Evolutionary conservation across 1,139 yeast species (phyloP).

Genomic region (Magnusiomyces magnusii): DNA sequence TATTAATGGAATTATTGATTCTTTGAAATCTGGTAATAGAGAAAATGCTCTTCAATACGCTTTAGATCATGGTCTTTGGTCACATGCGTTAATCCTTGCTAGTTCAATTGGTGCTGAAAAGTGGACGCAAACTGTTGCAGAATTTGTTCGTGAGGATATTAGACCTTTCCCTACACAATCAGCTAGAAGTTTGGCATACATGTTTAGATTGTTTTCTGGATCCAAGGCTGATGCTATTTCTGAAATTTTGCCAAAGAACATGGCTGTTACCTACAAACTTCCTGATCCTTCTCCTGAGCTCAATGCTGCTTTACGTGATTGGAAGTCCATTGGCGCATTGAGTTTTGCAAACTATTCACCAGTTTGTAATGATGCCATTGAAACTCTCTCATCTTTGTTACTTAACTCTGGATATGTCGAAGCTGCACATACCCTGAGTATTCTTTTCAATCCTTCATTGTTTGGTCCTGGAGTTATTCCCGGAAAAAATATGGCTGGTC

Average conservation of each 20-base stretch:
- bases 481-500: not conserved
- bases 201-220: constrained; percentile 61
- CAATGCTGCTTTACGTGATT: constrained; percentile 23
- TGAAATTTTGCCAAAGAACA: constrained; percentile 14
- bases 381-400: constrained; percentile 31
- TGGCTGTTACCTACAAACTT: constrained; percentile 9
- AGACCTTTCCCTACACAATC: constrained; percentile 28
- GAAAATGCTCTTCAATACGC: constrained; percentile 60
- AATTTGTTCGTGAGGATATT: constrained; percentile 42
- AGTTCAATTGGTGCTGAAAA: constrained; percentile 54
- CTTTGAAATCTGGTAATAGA: constrained; percentile 55
- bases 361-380: constrained; percentile 29
- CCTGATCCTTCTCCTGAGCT: constrained; percentile 10
- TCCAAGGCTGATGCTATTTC: constrained; percentile 42
- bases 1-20: constrained; percentile 27
- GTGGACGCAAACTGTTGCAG: constrained; percentile 51
- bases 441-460: constrained; percentile 37
- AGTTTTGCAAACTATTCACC: constrained; percentile 31
- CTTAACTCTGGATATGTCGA: constrained; percentile 26
- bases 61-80: constrained; percentile 62
- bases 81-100: constrained; percentile 67
- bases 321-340: constrained; percentile 32
- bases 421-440: constrained; percentile 34
- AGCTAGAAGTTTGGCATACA: constrained; percentile 50
- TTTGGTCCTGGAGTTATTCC: constrained; percentile 13